phyloP scores from a whole-genome alignment of 441 rosid genomes.

The Gossypium gossypioides region DNA sequence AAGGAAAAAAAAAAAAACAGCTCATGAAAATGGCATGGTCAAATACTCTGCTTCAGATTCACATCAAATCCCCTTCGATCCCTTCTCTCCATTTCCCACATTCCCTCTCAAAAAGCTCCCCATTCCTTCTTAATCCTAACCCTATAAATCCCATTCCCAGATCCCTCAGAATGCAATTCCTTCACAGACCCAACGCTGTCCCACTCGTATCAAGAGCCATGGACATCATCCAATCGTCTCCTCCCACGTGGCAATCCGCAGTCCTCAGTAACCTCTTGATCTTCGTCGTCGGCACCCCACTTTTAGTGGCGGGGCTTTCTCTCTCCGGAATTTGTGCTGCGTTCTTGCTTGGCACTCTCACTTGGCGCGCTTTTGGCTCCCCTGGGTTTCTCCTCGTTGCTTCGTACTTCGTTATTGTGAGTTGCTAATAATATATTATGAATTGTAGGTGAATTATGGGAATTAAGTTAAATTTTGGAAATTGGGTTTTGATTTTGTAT shows the following conservation, averaged over 20 bases:
- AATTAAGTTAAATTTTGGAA: neutral
- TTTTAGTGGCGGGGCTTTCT: conserved; percentile 74
- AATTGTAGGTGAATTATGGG: neutral
- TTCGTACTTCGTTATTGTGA: conserved; percentile 68
- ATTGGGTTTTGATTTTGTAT: neutral
- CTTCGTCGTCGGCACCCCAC: conserved; percentile 58
- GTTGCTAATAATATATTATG: neutral
- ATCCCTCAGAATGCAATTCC: conserved; percentile 10
- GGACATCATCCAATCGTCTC: conserved; percentile 41
- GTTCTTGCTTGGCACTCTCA: conserved; percentile 69
- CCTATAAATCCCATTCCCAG: conserved; percentile 2
- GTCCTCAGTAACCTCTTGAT: conserved; percentile 58
- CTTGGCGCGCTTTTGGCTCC: conserved; percentile 88
- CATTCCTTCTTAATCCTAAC: conserved; percentile 4
- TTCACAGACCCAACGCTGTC: conserved; percentile 18
- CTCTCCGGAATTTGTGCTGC: conserved; percentile 68
- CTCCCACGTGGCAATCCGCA: conserved; percentile 74
- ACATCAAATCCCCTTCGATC: conserved; percentile 12
- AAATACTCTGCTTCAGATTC: conserved; percentile 15
- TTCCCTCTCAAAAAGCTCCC: conserved; percentile 11
- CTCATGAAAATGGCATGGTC: conserved; percentile 38
- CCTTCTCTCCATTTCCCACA: conserved; percentile 13
- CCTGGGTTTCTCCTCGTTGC: conserved; percentile 83
- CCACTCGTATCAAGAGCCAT: conserved; percentile 45
- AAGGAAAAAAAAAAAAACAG: too few species aligned